Evolutionary conservation across 2,329 filamentous ascomycete genomes (phyloP), one percentile per base, ranked within the genome.

Genomic region (Clarireedia monteithiana): DNA sequence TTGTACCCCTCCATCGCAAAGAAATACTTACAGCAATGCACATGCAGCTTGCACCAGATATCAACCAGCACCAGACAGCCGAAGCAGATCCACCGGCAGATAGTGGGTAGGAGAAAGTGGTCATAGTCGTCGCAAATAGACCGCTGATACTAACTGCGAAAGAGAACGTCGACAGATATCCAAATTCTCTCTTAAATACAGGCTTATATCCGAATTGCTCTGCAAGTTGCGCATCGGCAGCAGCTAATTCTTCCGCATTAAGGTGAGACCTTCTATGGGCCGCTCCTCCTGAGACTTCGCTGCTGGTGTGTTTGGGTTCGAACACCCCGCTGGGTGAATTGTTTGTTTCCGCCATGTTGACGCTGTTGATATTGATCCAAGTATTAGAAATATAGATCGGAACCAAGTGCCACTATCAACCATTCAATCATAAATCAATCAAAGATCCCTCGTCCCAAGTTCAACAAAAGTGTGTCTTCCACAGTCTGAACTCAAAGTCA

Each of bases 111-210:
- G 71, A 71, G 63, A 80, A 79, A 34, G 80, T 82, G 3, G 79
- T 81, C 62, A 77, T 75, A 58, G 79, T 74, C 7, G 78, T 81
- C 27, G 78, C 73, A 63, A 80, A 82, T 20, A 82, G 72, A 45
- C 79, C 79, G 49, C 73, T 76, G 62, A 83, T 79, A 62, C 74
- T 77, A 63, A 83, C 76, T 50, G 80, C 80, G 63, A 83, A 84
- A 53, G 79, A 82, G 68, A 84, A 81, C 59, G 78, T 79, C 60
- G 80, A 81, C 14, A 79, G 70, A 55, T 79, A 80, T 55, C 75
- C 75, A 60, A 83, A 83, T 63, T 83, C 78, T 60, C 80, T 75
- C 67, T 80, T 79, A 70, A 82, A 81, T 53, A 82, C 79, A 67
- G 77, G 62, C 27, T 65, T 66, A 51, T 69, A 68, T 34, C 67